Evolutionary conservation across 345 rosid genomes (phyloP).

Genomic region (Brassica rapa): DNA sequence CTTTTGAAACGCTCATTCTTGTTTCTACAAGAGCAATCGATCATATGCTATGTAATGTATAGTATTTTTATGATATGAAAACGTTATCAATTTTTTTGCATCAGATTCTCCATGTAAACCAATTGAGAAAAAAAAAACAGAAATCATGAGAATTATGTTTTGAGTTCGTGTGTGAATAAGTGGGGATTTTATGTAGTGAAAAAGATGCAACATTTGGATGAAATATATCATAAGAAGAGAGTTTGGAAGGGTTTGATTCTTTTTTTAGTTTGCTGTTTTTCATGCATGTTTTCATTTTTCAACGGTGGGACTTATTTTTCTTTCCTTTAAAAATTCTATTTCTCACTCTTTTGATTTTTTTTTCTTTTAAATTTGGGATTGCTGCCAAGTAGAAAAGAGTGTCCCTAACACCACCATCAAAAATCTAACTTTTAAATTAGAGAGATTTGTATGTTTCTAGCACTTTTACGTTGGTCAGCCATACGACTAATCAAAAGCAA

Average conservation of each 20-base stretch:
- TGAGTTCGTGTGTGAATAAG: slow-evolving; percentile 36
- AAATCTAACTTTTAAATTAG: background rate
- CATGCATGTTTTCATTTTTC: slow-evolving; percentile 31
- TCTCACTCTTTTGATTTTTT: background rate
- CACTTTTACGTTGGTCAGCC: background rate
- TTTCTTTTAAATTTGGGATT: slow-evolving; percentile 12
- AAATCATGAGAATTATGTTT: background rate
- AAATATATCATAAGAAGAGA: slow-evolving; percentile 25
- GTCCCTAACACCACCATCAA: background rate
- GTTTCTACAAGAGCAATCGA: slow-evolving; percentile 40
- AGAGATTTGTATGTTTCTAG: background rate
- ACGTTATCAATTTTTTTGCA: slow-evolving; percentile 19
- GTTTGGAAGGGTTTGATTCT: slow-evolving; percentile 17
- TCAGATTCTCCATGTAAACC: background rate
- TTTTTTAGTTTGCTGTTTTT: slow-evolving; percentile 10
- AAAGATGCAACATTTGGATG: slow-evolving; percentile 30
- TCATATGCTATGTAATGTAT: slow-evolving; percentile 42
- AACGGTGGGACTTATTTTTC: slow-evolving; percentile 31
- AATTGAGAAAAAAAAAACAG: background rate
- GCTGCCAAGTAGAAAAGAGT: slow-evolving; percentile 30
- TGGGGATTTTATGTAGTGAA: slow-evolving; percentile 32
- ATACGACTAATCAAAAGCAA: background rate
- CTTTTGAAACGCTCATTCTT: slow-evolving; percentile 29
- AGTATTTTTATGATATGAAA: slow-evolving; percentile 26
- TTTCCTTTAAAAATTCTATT: background rate